These are phyloP conservation scores for Mucor sp. DNA, from an alignment of 371 early-diverging fungal species.

Conservation along the genomic window DNA sequence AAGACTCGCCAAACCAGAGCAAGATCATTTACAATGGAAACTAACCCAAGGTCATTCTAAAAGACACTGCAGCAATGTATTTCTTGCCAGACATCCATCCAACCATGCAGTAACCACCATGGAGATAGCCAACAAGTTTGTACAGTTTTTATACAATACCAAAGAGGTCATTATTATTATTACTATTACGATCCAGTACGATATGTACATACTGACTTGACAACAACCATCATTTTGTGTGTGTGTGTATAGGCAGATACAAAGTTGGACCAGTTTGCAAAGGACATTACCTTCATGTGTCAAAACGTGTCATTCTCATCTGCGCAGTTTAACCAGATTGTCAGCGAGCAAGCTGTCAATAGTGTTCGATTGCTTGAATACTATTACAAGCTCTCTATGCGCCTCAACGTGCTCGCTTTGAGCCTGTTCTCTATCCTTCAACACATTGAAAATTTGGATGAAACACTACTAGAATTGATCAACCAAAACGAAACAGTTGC, in stretches of 20 bases:
- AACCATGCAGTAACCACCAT: background rate
- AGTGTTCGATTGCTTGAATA: background rate
- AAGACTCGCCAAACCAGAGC: conserved; percentile 1
- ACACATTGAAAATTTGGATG: background rate
- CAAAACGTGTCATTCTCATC: background rate
- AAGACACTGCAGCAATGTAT: background rate
- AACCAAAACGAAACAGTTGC: background rate
- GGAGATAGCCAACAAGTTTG: conserved; percentile 1
- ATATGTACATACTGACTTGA: too few species aligned
- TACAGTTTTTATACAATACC: background rate
- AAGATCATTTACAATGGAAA: conserved; percentile 20
- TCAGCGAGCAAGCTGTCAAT: background rate
- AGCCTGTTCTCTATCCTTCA: background rate
- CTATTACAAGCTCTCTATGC: conserved; percentile 5
- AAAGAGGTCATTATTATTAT: too few species aligned
- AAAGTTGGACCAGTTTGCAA: background rate
- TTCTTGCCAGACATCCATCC: background rate
- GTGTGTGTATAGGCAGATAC: background rate
- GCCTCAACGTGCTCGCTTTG: conserved; percentile 3
- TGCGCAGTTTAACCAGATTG: background rate
- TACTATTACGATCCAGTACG: too few species aligned
- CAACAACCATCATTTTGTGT: too few species aligned
- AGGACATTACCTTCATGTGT: background rate
- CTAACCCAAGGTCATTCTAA: conserved; percentile 6
- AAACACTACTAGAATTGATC: background rate